These are phyloP conservation scores for Ophiobolus disseminans DNA, from an alignment of 2,329 filamentous ascomycete species.

Conservation along the genomic window DNA sequence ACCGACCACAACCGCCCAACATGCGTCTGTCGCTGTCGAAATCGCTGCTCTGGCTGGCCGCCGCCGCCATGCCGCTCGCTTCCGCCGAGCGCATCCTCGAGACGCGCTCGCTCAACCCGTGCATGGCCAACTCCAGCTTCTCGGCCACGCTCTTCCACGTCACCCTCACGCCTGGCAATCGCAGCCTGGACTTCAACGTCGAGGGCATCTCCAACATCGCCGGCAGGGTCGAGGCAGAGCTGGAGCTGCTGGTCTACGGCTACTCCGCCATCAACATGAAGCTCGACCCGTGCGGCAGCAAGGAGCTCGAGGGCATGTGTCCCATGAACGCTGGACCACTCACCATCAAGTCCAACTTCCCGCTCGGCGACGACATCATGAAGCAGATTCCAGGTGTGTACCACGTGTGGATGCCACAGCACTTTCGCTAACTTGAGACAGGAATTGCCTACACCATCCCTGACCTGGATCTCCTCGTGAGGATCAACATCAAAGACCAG, in stretches of 20 bases:
- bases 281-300: conserved; percentile 76
- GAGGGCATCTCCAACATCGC: conserved; percentile 83
- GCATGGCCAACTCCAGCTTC: conserved; percentile 85
- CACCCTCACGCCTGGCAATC: conserved; percentile 77
- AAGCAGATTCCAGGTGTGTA: conserved; percentile 69
- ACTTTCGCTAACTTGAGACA: conserved; percentile 31
- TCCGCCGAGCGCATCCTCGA: conserved; percentile 68
- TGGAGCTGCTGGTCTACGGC: conserved; percentile 82
- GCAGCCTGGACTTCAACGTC: conserved; percentile 74
- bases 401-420: conserved; percentile 3
- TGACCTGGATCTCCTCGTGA: conserved; percentile 86
- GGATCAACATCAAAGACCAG: conserved; percentile 79
- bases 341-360: conserved; percentile 74
- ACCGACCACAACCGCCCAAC: conserved; percentile 22
- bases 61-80: conserved; percentile 55
- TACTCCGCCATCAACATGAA: conserved; percentile 71
- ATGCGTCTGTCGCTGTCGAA: conserved; percentile 46
- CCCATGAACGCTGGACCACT: conserved; percentile 89
- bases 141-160: conserved; percentile 90
- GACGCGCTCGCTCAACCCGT: conserved; percentile 84
- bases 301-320: conserved; percentile 75
- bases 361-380: conserved; percentile 63
- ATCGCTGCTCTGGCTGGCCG: conserved; percentile 45
- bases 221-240: conserved; percentile 79
- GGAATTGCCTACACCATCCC: conserved; percentile 87